Percentiles rank a stretch among this genome's conserved stretches.
Conservation (phyloP, 1,284 basidiomycete species). For the Vanrija sp. region DNA sequence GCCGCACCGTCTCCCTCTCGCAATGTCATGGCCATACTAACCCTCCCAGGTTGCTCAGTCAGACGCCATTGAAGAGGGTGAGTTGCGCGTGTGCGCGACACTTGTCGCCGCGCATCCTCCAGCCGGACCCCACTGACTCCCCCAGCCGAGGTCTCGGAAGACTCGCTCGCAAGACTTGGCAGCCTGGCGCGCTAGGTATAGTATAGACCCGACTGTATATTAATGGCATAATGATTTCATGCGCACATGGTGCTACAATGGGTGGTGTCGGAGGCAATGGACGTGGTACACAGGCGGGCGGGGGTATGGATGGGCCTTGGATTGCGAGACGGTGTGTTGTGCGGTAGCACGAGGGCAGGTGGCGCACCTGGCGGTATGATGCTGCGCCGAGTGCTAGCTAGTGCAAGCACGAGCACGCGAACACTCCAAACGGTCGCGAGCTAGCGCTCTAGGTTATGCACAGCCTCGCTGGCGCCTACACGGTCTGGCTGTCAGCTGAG, state of each 20-base stretch:
- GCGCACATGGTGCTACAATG: not conserved
- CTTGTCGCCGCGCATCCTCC: not conserved
- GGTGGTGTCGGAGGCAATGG: slow-evolving; percentile 1
- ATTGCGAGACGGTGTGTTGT: too few species aligned
- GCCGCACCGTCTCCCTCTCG: too few species aligned
- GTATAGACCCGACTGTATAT: slow-evolving; percentile 8
- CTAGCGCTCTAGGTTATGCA: not conserved
- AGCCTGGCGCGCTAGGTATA: slow-evolving; percentile 22
- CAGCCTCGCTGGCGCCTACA: not conserved
- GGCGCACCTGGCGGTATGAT: too few species aligned
- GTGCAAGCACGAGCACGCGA: not conserved
- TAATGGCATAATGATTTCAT: slow-evolving; percentile 9
- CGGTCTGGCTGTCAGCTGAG: slow-evolving; percentile 13
- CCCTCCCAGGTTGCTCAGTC: slow-evolving; percentile 42
- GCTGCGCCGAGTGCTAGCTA: not conserved
- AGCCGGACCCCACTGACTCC: not conserved
- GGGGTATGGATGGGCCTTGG: too few species aligned
- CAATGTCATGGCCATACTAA: too few species aligned
- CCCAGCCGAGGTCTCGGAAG: slow-evolving; percentile 45
- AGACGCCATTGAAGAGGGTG: slow-evolving; percentile 53
- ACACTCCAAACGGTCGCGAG: not conserved
- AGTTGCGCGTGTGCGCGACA: slow-evolving; percentile 16
- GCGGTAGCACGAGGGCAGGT: too few species aligned
- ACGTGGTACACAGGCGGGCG: not conserved
- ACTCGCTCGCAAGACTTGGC: slow-evolving; percentile 44